These are phyloP conservation scores for Nemania serpens DNA, from an alignment of 2,329 filamentous ascomycete genomes.

Conservation along the genomic window DNA sequence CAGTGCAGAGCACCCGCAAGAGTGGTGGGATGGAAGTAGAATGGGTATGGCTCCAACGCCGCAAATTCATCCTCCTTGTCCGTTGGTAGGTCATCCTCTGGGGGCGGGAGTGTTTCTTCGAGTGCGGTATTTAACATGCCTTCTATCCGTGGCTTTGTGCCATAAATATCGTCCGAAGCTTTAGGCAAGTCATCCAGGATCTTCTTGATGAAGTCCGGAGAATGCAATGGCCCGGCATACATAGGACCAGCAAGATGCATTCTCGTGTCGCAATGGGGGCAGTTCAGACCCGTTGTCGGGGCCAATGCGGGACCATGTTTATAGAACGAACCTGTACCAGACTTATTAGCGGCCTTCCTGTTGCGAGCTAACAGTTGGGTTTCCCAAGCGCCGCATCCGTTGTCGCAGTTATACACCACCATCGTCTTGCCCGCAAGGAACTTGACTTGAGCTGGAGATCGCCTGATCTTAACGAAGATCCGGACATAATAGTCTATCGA, in stretches of 20 bases:
- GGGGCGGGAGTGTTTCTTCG: slow-evolving; percentile 64
- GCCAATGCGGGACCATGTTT: slow-evolving; percentile 78
- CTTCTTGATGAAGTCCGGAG: slow-evolving; percentile 77
- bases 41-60: slow-evolving; percentile 73
- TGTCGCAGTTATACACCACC: slow-evolving; percentile 88
- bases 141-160: slow-evolving; percentile 78
- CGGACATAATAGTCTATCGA: slow-evolving; percentile 96
- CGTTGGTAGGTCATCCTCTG: slow-evolving; percentile 33
- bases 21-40: slow-evolving; percentile 80
- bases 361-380: slow-evolving; percentile 79
- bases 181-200: slow-evolving; percentile 74
- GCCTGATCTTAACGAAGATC: slow-evolving; percentile 81
- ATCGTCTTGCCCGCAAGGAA: slow-evolving; percentile 90
- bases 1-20: slow-evolving; percentile 80
- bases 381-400: slow-evolving; percentile 89
- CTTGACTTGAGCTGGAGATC: slow-evolving; percentile 84
- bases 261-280: slow-evolving; percentile 82
- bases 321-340: slow-evolving; percentile 70
- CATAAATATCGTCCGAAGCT: slow-evolving; percentile 72
- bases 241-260: slow-evolving; percentile 92
- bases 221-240: slow-evolving; percentile 91
- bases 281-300: slow-evolving; percentile 68
- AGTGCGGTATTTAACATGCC: slow-evolving; percentile 90
- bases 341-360: slow-evolving; percentile 69
- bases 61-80: slow-evolving; percentile 59